These are phyloP conservation scores for Paraurostyla sp. DNA, from an alignment of 73 alveolate genomes.

Conservation along the genomic window DNA sequence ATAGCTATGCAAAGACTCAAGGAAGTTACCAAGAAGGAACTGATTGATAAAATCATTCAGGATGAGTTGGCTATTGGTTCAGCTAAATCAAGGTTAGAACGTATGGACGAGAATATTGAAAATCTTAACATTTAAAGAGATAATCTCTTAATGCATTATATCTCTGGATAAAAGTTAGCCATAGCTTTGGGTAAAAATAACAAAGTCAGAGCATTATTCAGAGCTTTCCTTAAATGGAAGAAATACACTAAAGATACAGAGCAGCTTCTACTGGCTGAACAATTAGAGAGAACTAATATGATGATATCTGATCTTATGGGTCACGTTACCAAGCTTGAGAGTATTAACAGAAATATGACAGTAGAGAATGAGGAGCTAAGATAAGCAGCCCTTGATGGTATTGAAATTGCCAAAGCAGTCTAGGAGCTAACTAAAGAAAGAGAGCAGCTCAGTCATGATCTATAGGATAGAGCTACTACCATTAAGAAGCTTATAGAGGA, in stretches of 20 bases:
- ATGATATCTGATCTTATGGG: constrained; percentile 49
- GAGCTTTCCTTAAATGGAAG: constrained; percentile 73
- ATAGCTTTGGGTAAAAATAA: constrained; percentile 60
- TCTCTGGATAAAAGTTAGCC: constrained; percentile 69
- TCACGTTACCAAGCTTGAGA: constrained; percentile 60
- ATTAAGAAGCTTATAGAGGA: constrained; percentile 81
- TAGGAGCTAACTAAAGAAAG: constrained; percentile 79
- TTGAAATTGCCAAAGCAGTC: constrained; percentile 86
- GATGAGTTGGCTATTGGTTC: constrained; percentile 71
- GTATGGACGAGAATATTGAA: constrained; percentile 62
- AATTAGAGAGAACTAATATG: constrained; percentile 42
- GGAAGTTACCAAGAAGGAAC: constrained; percentile 58
- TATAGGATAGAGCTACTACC: constrained; percentile 72
- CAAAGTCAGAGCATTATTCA: not conserved
- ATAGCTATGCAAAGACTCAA: constrained; percentile 19
- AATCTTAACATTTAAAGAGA: constrained; percentile 69
- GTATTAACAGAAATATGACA: constrained; percentile 53
- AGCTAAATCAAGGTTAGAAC: constrained; percentile 19
- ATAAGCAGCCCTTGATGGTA: constrained; percentile 84
- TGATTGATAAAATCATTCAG: constrained; percentile 60
- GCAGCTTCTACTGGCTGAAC: constrained; percentile 3
- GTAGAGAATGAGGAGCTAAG: constrained; percentile 80
- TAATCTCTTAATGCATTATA: constrained; percentile 51
- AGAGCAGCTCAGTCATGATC: constrained; percentile 74
- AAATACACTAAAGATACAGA: constrained; percentile 4